A percentile compares a stretch with the other conserved stretches of the same genome.
These are phyloP conservation scores for Ophiostoma ips DNA, from an alignment of 2,329 filamentous ascomycete species.

Conservation along the genomic window DNA sequence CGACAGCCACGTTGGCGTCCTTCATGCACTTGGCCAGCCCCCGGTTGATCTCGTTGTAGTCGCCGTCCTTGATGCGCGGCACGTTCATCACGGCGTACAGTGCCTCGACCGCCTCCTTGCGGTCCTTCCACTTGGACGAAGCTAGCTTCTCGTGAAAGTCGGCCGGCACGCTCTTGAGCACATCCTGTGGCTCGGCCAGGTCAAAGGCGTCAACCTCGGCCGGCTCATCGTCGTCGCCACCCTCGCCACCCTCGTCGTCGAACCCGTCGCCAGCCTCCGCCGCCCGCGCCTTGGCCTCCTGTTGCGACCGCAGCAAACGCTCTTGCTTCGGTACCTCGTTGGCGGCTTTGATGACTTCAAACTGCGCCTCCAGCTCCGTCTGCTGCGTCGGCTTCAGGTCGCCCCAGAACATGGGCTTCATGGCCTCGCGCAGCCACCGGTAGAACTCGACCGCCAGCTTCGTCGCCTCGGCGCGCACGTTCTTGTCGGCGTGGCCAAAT, in stretches of 20 bases:
- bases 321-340: constrained; percentile 80
- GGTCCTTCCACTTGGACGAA: constrained; percentile 96
- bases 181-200: constrained; percentile 75
- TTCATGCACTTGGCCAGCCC: constrained; percentile 95
- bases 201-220: constrained; percentile 70
- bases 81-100: constrained; percentile 66
- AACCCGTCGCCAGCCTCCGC: constrained; percentile 49
- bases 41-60: constrained; percentile 72
- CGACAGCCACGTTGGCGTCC: constrained; percentile 91
- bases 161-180: constrained; percentile 65
- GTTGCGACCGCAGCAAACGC: constrained; percentile 73
- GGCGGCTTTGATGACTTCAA: constrained; percentile 72
- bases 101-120: constrained; percentile 84
- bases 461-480: constrained; percentile 86
- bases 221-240: constrained; percentile 44
- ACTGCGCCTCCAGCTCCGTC: constrained; percentile 81
- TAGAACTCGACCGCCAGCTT: constrained; percentile 89
- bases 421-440: constrained; percentile 90
- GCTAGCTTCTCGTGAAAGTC: constrained; percentile 72
- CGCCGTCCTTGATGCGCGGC: constrained; percentile 80
- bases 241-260: constrained; percentile 44
- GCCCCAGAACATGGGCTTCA: constrained; percentile 96
- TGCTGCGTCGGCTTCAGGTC: constrained; percentile 95
- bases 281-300: constrained; percentile 63
- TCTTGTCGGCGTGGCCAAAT: constrained; percentile 95